These are phyloP conservation scores for Colletotrichum sp. DNA, from an alignment of 2,329 filamentous ascomycete genomes.

Conservation along the genomic window DNA sequence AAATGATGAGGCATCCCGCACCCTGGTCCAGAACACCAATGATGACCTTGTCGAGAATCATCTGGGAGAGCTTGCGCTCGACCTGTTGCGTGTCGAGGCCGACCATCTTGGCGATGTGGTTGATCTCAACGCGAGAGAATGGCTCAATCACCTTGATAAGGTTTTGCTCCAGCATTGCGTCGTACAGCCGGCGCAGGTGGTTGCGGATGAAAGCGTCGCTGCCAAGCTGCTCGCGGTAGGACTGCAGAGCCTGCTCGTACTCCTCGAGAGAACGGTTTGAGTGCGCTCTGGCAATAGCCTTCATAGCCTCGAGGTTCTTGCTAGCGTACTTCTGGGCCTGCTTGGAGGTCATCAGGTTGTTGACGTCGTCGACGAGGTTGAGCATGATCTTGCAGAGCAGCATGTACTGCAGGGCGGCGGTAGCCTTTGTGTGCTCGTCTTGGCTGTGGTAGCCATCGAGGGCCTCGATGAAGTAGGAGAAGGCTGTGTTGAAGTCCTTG, in stretches of 20 bases:
- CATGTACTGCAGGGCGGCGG: conserved; percentile 99
- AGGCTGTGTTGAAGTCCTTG: conserved; percentile 98
- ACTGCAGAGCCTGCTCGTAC: conserved; percentile 89
- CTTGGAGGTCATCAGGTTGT: conserved; percentile 92
- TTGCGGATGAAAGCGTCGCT: conserved; percentile 96
- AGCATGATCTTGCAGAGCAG: conserved; percentile 99
- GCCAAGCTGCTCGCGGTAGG: conserved; percentile 92
- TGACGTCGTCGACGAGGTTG: conserved; percentile 95
- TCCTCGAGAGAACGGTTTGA: conserved; percentile 95
- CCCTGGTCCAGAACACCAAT: conserved; percentile 97
- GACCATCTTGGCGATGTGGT: conserved; percentile 97
- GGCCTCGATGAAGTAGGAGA: conserved; percentile 99
- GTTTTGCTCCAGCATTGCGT: conserved; percentile 99
- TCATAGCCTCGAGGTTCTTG: conserved; percentile 97
- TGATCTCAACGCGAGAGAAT: conserved; percentile 95
- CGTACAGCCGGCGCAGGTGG: conserved; percentile 93
- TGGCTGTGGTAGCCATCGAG: conserved; percentile 95
- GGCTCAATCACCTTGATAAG: conserved; percentile 99
- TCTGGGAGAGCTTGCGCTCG: conserved; percentile 97
- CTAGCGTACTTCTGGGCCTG: conserved; percentile 96
- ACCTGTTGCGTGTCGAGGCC: conserved; percentile 95
- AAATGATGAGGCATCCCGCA: conserved; percentile 96
- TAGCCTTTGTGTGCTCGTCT: conserved; percentile 87
- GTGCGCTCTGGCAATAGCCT: conserved; percentile 95
- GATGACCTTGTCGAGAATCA: conserved; percentile 99